Percentiles rank a stretch among this genome's conserved stretches.
These are phyloP conservation scores for Plectosphaerella plurivora DNA, from an alignment of 2,329 filamentous ascomycete genomes.

Conservation along the genomic window DNA sequence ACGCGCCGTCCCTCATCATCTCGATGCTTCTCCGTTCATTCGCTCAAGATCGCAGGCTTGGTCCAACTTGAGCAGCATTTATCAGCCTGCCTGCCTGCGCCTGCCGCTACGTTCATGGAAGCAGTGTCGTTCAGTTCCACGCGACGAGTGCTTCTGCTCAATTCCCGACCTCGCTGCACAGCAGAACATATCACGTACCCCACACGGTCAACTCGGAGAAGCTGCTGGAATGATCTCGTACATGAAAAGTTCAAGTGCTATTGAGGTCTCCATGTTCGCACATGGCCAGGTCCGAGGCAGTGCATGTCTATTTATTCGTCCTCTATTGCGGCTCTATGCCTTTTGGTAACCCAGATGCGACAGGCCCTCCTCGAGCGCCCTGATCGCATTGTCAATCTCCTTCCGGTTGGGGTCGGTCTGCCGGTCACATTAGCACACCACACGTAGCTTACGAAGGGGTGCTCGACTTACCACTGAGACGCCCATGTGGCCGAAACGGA, in stretches of 20 bases:
- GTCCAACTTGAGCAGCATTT: conserved; percentile 1
- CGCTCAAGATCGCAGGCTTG: neutral
- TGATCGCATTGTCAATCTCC: conserved; percentile 81
- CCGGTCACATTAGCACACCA: conserved; percentile 14
- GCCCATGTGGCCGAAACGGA: conserved; percentile 97
- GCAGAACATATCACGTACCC: too few relatives aligned
- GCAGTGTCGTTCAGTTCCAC: too few relatives aligned
- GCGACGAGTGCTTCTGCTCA: too few relatives aligned
- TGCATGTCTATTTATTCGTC: neutral
- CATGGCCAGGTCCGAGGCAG: neutral
- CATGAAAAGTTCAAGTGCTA: too few relatives aligned
- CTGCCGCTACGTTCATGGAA: too few relatives aligned
- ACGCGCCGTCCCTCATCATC: neutral
- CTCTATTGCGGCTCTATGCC: conserved; percentile 20
- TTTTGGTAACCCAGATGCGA: conserved; percentile 66
- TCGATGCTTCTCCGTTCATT: too few relatives aligned
- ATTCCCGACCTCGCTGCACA: too few relatives aligned
- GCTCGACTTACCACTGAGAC: conserved; percentile 67
- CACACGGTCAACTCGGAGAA: too few relatives aligned
- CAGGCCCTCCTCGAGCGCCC: conserved; percentile 70
- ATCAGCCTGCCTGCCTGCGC: too few relatives aligned
- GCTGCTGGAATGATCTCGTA: too few relatives aligned
- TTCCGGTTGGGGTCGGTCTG: conserved; percentile 70
- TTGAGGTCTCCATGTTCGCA: neutral
- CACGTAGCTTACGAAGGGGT: neutral